Conservation (phyloP, 768 basidiomycete genomes). For the Jaapia argillacea region DNA sequence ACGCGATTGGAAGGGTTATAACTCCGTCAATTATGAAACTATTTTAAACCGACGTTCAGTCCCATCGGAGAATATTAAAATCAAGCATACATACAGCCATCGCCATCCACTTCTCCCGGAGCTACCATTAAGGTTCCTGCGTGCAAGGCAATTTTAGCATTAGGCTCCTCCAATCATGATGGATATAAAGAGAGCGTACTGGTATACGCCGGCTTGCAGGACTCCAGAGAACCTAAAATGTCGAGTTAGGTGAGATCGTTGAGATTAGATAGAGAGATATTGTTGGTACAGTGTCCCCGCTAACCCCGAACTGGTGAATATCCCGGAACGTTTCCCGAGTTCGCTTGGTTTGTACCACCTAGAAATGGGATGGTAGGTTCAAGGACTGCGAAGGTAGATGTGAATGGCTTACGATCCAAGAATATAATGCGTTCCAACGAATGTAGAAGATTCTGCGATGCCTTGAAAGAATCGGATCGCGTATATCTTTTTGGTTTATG, state of each 20-base stretch:
- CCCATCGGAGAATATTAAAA: background rate
- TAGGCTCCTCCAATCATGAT: background rate
- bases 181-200: constrained; percentile 19
- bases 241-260: background rate
- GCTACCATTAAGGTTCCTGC: constrained; percentile 41
- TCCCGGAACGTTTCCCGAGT: constrained; percentile 60
- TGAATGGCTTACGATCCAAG: constrained; percentile 49
- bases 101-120: constrained; percentile 55
- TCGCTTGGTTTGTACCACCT: constrained; percentile 69
- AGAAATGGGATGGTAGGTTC: background rate
- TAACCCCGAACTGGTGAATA: constrained; percentile 58
- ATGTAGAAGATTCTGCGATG: constrained; percentile 64
- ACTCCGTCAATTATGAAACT: constrained; percentile 63
- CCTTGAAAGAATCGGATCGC: constrained; percentile 68
- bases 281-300: constrained; percentile 54
- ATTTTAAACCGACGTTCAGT: background rate
- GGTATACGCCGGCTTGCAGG: constrained; percentile 55
- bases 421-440: constrained; percentile 65
- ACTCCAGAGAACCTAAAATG: constrained; percentile 48
- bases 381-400: background rate
- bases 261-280: background rate
- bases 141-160: no score
- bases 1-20: constrained; percentile 62
- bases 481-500: constrained; percentile 38
- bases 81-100: constrained; percentile 40